Base-by-base conservation (phyloP, 306 rosid species). In the Cucurbita ficifolia region DNA sequence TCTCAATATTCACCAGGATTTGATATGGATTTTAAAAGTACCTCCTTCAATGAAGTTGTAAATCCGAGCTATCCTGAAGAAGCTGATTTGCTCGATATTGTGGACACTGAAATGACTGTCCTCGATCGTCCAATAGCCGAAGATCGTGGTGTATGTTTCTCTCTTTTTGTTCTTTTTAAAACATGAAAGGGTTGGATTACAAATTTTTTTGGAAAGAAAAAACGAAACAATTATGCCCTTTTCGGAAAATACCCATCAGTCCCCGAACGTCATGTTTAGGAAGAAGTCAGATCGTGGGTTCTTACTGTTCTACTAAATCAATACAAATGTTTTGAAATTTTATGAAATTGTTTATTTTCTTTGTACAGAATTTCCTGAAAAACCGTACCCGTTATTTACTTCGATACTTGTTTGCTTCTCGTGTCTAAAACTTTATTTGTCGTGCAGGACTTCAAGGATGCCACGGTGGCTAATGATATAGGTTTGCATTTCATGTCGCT, bases 371-470 rank as follows among this genome's bases (percentile, higher is more conserved):
- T 60, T 60, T 16, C 21, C 16, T 8, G 33, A 29, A 39, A 17
- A 62, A n/a, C 0, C 10, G 38, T 65, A 19, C 53, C 12, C 10
- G 19, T 12, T 11, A 11, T 65, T 11, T 21, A 43, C 36, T 2
- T 10, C 0, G 5, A 67, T 63, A 51, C 48, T 42, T 52, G 64
- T 33, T 21, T 67, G 51, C 70, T 39, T 73, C 53, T 16, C 53
- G 74, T 82, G 73, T 76, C 75, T 77, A 18, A 40, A 51, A 68
- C 53, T 84, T 78, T 58, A 78, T 77, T 61, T 64, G n/a, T 84
- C 71, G 56, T 82, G 95, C 95, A 94, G 99, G 95, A 72, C 68
- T 86, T 60, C 36, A 84, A 88, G 58, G 84, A 85, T 76, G 74
- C 74, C 46, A 35, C 76, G 24, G 53, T 76, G 73, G 89, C 77